phyloP scores from a whole-genome alignment of 2,329 filamentous ascomycete species.

The Fusarium fujikuroi region DNA sequence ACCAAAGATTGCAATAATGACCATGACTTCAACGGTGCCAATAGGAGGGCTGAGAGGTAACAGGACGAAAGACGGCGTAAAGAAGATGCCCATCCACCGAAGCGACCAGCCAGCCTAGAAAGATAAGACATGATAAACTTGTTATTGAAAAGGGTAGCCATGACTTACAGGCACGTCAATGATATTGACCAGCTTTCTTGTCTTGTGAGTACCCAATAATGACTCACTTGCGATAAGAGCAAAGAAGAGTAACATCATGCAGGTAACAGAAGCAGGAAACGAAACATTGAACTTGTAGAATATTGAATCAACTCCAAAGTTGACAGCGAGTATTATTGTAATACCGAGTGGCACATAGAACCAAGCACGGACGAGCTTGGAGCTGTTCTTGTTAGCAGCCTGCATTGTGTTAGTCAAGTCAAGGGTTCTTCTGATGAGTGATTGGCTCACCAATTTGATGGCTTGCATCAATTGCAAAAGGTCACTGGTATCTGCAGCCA shows the following conservation, averaged over 20 bases:
- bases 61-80: slow-evolving; percentile 68
- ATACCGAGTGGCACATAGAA: slow-evolving; percentile 61
- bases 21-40: slow-evolving; percentile 63
- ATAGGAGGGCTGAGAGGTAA: slow-evolving; percentile 67
- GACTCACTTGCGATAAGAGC: slow-evolving; percentile 59
- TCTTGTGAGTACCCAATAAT: slow-evolving; percentile 59
- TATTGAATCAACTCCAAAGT: slow-evolving; percentile 57
- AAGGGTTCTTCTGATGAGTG: neutral
- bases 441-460: slow-evolving; percentile 33
- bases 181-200: slow-evolving; percentile 58
- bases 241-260: slow-evolving; percentile 65
- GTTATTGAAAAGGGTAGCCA: neutral
- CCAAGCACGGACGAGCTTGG: slow-evolving; percentile 52
- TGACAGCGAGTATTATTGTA: slow-evolving; percentile 53
- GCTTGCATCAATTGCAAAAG: slow-evolving; percentile 34
- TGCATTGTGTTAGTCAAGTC: slow-evolving; percentile 19
- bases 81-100: slow-evolving; percentile 68
- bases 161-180: slow-evolving; percentile 64
- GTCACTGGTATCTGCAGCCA: slow-evolving; percentile 26
- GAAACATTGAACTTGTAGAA: slow-evolving; percentile 59
- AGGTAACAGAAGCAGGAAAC: slow-evolving; percentile 70
- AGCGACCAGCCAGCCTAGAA: slow-evolving; percentile 65
- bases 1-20: slow-evolving; percentile 70
- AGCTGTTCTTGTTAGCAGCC: slow-evolving; percentile 30
- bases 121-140: neutral